Conservation (phyloP, 108 stramenopile species). For the Cyclotella baltica region DNA sequence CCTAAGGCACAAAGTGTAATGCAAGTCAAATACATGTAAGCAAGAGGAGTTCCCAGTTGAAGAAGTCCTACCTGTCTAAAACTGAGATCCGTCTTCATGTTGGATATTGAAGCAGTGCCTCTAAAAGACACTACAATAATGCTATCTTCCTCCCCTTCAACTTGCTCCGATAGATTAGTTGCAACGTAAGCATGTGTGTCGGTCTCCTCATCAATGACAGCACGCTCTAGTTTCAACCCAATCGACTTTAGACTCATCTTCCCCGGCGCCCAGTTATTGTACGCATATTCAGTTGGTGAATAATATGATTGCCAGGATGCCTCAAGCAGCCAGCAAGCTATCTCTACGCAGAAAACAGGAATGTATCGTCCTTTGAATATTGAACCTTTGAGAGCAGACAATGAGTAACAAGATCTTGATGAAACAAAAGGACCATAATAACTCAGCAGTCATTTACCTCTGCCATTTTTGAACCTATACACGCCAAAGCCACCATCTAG, state of each 20-base stretch:
- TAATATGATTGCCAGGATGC: slow-evolving; percentile 94
- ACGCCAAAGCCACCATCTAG: slow-evolving; percentile 36
- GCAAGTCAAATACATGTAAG: too few relatives aligned
- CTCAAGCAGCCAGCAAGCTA: slow-evolving; percentile 88
- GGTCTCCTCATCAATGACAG: slow-evolving; percentile 70
- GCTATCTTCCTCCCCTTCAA: slow-evolving; percentile 86
- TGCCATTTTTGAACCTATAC: slow-evolving; percentile 38
- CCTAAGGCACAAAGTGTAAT: slow-evolving; percentile 21
- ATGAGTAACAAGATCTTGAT: neutral
- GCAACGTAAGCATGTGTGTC: slow-evolving; percentile 85
- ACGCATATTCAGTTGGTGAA: slow-evolving; percentile 62
- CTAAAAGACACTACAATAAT: slow-evolving; percentile 92
- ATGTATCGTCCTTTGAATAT: slow-evolving; percentile 65
- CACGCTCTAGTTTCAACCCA: slow-evolving; percentile 76
- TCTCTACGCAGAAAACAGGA: slow-evolving; percentile 90
- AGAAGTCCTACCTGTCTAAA: slow-evolving; percentile 60
- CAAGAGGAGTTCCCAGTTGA: too few relatives aligned
- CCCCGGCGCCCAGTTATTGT: slow-evolving; percentile 63
- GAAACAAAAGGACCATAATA: too few relatives aligned
- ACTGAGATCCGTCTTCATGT: slow-evolving; percentile 84
- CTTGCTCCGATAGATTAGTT: slow-evolving; percentile 63
- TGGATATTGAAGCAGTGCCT: slow-evolving; percentile 79
- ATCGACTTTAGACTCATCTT: slow-evolving; percentile 78
- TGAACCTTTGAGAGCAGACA: slow-evolving; percentile 33
- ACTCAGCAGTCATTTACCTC: slow-evolving; percentile 1